Evolutionary conservation across 2,329 filamentous ascomycete species (phyloP), one percentile per base, ranked within the genome.

Genomic region (Calycina herbarum): DNA sequence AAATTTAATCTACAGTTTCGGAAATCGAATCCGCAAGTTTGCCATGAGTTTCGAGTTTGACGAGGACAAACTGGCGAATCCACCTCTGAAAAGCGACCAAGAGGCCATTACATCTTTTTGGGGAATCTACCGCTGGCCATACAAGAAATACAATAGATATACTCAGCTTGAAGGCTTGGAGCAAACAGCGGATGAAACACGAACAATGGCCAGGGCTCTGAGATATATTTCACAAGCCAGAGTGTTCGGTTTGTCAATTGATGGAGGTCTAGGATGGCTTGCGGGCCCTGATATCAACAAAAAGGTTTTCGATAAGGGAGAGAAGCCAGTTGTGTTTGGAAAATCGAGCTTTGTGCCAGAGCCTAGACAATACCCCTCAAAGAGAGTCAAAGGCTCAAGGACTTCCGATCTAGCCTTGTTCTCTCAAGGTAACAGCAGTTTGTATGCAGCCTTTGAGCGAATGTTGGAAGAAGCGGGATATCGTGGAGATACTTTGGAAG

Each of bases 41-140:
- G 89, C 87, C 5, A 84, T 92, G 73, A 87, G 86, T 29, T 86
- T 91, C 67, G 89, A 91, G 71, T 81, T 91, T n/a, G 83, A 85
- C 64, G 85, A 89, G 72, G 75, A 77, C 48, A 78, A 77, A 15
- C 73, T 84, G 11, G 77, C 78, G 13, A 76, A 79, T 29, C 86
- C 87, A 7, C 85, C 85, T 0, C 71, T 80, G n/a, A 89, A 90
- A 71, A 78, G 79, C 5, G 77, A 81, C 6, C 84, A 86, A 40
- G 80, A 86, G 68, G 79, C 80, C 29, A 77, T 86, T 35, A 78
- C 81, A 3, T 80, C 85, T 45, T 89, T 87, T 70, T 90, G 87
- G 84, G 88, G 88, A 4, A 79, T 82, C 5, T 91, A 89, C 71
- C 81, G 84, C 59, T 91, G 88, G 88, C 88, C 88, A 0, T 81